Evolutionary conservation across 2,329 filamentous ascomycete genomes (phyloP).

Genomic region (Aspergillus pseudoterreus): DNA sequence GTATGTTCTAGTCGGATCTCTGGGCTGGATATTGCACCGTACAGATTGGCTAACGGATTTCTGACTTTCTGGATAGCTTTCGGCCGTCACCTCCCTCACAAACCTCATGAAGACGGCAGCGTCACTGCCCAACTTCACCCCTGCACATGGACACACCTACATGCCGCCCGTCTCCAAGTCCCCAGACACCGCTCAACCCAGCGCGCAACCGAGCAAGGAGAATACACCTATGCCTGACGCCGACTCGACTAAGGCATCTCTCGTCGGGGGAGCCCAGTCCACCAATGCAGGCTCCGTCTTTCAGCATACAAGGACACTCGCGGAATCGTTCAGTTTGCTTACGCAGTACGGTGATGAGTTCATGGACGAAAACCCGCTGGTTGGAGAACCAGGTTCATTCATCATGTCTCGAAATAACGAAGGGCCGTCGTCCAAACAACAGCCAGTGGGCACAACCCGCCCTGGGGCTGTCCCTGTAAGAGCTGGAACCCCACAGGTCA

Average conservation of each 20-base stretch:
- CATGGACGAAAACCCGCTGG: conserved; percentile 61
- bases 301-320: conserved; percentile 40
- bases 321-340: conserved; percentile 49
- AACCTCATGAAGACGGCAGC: conserved; percentile 54
- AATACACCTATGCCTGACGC: conserved; percentile 44
- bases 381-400: conserved; percentile 62
- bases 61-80: conserved; percentile 39
- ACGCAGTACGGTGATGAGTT: conserved; percentile 57
- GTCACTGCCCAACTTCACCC: conserved; percentile 54
- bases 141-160: conserved; percentile 59
- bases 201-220: conserved; percentile 46
- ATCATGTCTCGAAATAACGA: conserved; percentile 48
- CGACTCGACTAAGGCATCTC: conserved; percentile 27
- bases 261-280: conserved; percentile 17
- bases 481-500: conserved; percentile 31
- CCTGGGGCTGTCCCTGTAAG: conserved; percentile 9
- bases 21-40: neutral
- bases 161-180: conserved; percentile 47
- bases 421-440: conserved; percentile 19
- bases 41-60: conserved; percentile 1
- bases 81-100: conserved; percentile 53
- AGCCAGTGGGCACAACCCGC: conserved; percentile 7
- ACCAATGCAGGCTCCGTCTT: conserved; percentile 21
- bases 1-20: conserved; percentile 32
- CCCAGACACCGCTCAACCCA: conserved; percentile 28